These are phyloP conservation scores for Calonectria fujianensis DNA, from an alignment of 2,329 filamentous ascomycete genomes.

Conservation along the genomic window DNA sequence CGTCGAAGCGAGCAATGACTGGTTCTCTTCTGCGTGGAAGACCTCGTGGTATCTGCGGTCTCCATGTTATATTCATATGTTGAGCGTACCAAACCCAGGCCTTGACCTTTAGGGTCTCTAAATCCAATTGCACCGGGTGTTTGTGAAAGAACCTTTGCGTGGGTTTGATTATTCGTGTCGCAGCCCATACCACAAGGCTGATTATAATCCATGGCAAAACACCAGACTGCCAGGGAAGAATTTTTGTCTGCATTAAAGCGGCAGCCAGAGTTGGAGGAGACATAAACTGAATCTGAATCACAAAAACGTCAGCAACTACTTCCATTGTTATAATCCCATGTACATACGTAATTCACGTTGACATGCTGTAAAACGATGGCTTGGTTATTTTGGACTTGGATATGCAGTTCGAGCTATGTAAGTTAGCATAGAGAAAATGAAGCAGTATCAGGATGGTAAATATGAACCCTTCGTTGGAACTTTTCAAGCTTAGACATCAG, in stretches of 20 bases:
- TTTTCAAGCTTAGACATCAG: not conserved
- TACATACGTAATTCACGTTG: not conserved
- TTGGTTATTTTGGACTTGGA: slow-evolving; percentile 8
- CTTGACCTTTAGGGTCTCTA: not conserved
- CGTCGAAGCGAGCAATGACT: not conserved
- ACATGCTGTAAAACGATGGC: not conserved
- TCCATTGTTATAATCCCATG: fast-evolving
- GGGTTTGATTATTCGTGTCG: too few species aligned
- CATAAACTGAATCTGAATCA: not conserved
- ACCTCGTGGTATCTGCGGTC: too few species aligned
- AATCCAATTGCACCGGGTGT: too few species aligned
- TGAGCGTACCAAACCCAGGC: not conserved
- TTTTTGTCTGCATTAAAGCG: not conserved
- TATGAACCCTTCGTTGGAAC: not conserved
- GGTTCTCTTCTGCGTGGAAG: not conserved
- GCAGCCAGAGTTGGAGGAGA: not conserved
- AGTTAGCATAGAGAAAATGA: not conserved
- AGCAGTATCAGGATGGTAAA: fast-evolving
- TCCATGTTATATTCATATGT: too few species aligned
- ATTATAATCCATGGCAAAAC: not conserved
- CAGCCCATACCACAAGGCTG: not conserved
- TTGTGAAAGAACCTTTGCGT: not conserved
- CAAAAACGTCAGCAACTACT: not conserved
- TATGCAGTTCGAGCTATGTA: not conserved
- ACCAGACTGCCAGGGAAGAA: not conserved